Percentiles rank a stretch among this genome's conserved stretches.
Evolutionary conservation across 2,329 filamentous ascomycete species (phyloP).

Genomic region (Ceratocystis smalleyi): DNA sequence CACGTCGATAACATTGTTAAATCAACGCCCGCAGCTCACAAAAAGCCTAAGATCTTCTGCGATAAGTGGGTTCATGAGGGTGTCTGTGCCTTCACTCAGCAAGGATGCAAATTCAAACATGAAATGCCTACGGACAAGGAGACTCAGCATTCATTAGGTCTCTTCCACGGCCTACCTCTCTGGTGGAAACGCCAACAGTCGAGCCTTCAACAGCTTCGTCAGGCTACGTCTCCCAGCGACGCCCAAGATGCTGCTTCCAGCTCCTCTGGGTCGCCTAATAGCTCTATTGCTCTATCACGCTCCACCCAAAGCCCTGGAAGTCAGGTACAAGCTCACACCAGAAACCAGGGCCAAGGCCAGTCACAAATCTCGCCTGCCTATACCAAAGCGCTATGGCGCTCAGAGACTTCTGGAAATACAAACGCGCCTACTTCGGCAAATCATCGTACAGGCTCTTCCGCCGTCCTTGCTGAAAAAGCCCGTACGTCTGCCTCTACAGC

Average conservation of each 20-base stretch:
- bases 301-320: not conserved
- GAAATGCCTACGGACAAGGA: slow-evolving; percentile 62
- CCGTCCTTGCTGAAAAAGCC: not conserved
- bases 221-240: not conserved
- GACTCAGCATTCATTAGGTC: slow-evolving; percentile 53
- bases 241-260: not conserved
- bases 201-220: slow-evolving; percentile 7
- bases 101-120: slow-evolving; percentile 80
- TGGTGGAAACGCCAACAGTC: slow-evolving; percentile 37
- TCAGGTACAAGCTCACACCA: not conserved
- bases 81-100: slow-evolving; percentile 68
- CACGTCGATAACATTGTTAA: not conserved
- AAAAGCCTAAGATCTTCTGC: slow-evolving; percentile 57
- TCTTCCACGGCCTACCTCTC: slow-evolving; percentile 46
- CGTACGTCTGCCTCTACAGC: not conserved
- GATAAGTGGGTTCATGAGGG: slow-evolving; percentile 82
- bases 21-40: not conserved
- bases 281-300: not conserved
- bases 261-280: not conserved
- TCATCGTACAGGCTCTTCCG: not conserved
- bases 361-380: slow-evolving; percentile 8
- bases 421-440: not conserved
- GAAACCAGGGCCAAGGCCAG: not conserved
- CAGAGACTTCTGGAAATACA: slow-evolving; percentile 1
- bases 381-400: not conserved